Percentiles rank a stretch among this genome's conserved stretches.
phyloP scores from a whole-genome alignment of 176 grass and related monocot genomes.

The Calamus simplicifolius region DNA sequence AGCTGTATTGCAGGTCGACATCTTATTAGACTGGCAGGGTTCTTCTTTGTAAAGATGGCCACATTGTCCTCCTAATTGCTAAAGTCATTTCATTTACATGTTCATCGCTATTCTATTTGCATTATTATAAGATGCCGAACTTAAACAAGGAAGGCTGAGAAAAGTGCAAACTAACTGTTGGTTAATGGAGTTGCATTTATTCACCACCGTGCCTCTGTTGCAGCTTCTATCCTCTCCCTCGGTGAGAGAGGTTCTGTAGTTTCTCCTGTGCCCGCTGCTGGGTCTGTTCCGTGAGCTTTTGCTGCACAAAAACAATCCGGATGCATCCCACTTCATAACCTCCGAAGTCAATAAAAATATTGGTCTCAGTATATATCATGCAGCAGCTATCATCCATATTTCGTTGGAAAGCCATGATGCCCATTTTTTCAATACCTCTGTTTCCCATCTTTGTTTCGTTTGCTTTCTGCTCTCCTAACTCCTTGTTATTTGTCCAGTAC shows the following conservation, averaged over 20 bases:
- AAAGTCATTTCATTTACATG: not conserved
- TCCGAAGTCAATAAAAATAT: not conserved
- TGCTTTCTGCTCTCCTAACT: not conserved
- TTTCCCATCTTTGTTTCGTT: not conserved
- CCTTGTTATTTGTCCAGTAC: not conserved
- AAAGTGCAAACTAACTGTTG: no score
- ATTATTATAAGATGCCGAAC: not conserved
- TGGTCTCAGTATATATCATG: not conserved
- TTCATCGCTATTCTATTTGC: constrained; percentile 1
- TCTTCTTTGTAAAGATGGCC: constrained; percentile 6
- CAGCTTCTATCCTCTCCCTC: no score
- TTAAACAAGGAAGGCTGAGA: no score
- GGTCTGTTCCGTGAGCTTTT: not conserved
- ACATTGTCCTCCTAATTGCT: no score
- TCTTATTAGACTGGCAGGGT: no score
- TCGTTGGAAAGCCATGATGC: not conserved
- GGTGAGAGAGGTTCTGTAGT: not conserved
- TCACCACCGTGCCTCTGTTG: no score
- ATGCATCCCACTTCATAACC: not conserved
- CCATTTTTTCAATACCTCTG: not conserved
- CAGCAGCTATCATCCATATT: not conserved
- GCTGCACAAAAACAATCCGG: not conserved
- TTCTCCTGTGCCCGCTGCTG: not conserved
- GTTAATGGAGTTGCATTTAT: no score
- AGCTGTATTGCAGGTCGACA: constrained; percentile 39